phyloP scores from a whole-genome alignment of 192 early-diverging fungal genomes.

The Rhizophagus clarus region DNA sequence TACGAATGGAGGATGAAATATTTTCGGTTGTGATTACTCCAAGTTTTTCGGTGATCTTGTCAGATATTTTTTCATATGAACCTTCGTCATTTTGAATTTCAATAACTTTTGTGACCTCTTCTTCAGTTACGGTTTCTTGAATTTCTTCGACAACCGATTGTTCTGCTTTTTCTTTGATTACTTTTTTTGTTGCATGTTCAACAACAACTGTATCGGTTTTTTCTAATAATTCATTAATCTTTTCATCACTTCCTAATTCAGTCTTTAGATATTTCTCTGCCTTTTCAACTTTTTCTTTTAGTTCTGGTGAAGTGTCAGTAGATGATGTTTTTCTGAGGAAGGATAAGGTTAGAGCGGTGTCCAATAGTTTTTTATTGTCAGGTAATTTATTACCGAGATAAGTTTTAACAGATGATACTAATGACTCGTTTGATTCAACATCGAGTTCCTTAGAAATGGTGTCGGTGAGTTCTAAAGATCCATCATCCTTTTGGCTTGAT shows the following conservation, averaged over 20 bases:
- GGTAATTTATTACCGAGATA: not conserved
- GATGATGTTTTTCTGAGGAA: not conserved
- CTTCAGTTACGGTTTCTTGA: not conserved
- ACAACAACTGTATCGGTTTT: not conserved
- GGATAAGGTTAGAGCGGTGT: not conserved
- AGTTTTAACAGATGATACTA: not conserved
- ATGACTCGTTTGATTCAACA: not conserved
- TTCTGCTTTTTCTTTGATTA: not conserved
- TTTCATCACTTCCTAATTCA: not conserved
- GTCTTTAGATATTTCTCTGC: not conserved
- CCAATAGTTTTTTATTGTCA: no score
- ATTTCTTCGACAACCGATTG: not conserved
- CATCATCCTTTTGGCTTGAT: not conserved
- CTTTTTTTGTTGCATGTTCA: not conserved
- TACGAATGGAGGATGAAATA: no score
- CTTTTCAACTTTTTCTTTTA: not conserved
- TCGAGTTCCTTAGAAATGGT: not conserved
- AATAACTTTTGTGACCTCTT: not conserved
- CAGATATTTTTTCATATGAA: not conserved
- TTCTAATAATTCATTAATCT: slow-evolving; percentile 1
- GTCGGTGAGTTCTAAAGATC: not conserved
- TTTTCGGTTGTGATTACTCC: not conserved
- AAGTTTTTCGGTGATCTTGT: not conserved
- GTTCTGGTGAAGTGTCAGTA: not conserved
- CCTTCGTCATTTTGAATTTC: not conserved